A percentile compares a stretch with the other conserved stretches of the same genome.
Evolutionary conservation across 202 grass and related monocot species (phyloP).

Genomic region (Eragrostis tef): DNA sequence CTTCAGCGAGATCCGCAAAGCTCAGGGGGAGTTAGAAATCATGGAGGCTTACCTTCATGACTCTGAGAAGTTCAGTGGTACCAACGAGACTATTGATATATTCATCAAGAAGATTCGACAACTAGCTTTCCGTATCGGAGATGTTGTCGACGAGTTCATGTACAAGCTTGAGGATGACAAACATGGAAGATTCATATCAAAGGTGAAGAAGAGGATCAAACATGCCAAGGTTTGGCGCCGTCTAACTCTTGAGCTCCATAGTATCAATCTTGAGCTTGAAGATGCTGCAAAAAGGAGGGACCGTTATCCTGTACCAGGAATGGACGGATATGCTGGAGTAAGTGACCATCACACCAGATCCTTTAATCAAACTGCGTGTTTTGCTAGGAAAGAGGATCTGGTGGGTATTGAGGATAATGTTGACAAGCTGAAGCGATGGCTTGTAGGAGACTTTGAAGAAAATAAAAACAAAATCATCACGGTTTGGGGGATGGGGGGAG

Average conservation of each 20-base stretch:
- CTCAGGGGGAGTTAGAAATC: background rate
- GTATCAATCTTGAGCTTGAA: background rate
- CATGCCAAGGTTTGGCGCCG: background rate
- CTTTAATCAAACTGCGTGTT: background rate
- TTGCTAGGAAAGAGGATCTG: slow-evolving; percentile 44
- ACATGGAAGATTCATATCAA: background rate
- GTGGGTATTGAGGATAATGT: slow-evolving; percentile 47
- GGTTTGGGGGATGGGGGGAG: slow-evolving; percentile 52
- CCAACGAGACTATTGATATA: background rate
- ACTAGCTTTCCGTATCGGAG: background rate
- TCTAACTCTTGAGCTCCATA: background rate
- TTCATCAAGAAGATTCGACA: background rate
- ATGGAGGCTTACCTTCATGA: background rate
- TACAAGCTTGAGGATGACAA: background rate
- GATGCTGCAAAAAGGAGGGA: background rate
- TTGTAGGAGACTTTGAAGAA: background rate
- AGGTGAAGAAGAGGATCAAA: background rate
- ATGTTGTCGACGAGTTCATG: background rate
- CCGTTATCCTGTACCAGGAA: background rate
- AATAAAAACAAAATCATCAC: background rate
- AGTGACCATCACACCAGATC: background rate
- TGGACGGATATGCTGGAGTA: background rate
- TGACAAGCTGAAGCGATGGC: background rate
- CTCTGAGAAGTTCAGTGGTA: background rate
- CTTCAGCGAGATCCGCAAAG: background rate